A percentile compares a stretch with the other conserved stretches of the same genome.
phyloP scores from a whole-genome alignment of 2,329 filamentous ascomycete genomes.

The Didymella pomorum region DNA sequence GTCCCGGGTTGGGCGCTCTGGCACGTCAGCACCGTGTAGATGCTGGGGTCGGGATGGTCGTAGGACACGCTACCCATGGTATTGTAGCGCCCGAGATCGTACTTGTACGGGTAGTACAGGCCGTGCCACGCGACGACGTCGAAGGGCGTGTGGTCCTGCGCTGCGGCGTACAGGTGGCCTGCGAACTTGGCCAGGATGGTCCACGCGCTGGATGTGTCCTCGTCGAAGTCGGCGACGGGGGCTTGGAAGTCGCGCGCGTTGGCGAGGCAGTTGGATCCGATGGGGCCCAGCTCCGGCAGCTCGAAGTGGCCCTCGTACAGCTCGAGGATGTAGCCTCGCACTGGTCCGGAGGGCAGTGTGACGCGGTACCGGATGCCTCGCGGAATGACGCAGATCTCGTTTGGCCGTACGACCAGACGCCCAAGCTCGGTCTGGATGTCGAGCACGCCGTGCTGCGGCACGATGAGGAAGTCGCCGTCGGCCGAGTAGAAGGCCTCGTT shows the following conservation, averaged over 20 bases:
- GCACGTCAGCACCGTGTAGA: constrained; percentile 72
- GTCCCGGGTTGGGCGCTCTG: constrained; percentile 64
- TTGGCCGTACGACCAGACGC: constrained; percentile 68
- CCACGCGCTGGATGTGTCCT: constrained; percentile 64
- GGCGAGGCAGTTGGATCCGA: constrained; percentile 72
- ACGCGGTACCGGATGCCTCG: constrained; percentile 71
- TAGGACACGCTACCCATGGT: constrained; percentile 64
- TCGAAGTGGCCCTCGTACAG: constrained; percentile 70
- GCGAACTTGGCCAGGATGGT: constrained; percentile 68
- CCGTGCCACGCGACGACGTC: constrained; percentile 78
- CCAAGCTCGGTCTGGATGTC: constrained; percentile 75
- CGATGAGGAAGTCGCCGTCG: constrained; percentile 72
- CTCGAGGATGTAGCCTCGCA: constrained; percentile 72
- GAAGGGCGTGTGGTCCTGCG: constrained; percentile 72
- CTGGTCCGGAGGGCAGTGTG: constrained; percentile 66
- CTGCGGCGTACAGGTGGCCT: constrained; percentile 67
- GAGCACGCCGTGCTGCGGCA: constrained; percentile 70
- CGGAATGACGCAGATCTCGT: constrained; percentile 73
- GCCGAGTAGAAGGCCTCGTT: constrained; percentile 83
- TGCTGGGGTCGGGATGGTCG: constrained; percentile 72
- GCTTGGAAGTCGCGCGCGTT: constrained; percentile 71
- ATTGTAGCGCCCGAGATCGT: constrained; percentile 66
- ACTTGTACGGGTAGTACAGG: constrained; percentile 70
- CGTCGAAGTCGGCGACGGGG: constrained; percentile 66
- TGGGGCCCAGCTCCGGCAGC: constrained; percentile 71